Evolutionary conservation across 176 grass and related monocot species (phyloP).

Genomic region (Otatea glauca): DNA sequence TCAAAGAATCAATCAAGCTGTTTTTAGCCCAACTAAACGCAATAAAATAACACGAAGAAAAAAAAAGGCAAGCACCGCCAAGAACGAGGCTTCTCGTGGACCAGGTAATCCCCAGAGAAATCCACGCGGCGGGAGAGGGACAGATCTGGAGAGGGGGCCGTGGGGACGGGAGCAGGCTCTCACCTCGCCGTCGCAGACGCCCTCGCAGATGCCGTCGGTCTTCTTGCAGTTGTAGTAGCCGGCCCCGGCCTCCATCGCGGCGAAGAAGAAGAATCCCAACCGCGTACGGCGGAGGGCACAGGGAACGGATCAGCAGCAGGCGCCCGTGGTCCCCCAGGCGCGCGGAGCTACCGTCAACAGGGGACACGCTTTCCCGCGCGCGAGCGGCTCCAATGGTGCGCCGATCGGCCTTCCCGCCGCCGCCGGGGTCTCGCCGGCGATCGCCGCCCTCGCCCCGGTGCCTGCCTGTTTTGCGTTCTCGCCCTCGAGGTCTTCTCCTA

Average conservation of each 20-base stretch:
- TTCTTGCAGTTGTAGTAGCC: slow-evolving; percentile 89
- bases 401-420: slow-evolving; percentile 9
- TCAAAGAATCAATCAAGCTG: not conserved
- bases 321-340: not conserved
- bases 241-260: slow-evolving; percentile 45
- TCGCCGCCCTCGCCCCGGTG: not conserved
- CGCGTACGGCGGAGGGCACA: not conserved
- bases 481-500: not conserved
- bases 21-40: not conserved
- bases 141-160: slow-evolving; percentile 29
- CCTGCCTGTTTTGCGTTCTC: not conserved
- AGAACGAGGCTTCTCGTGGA: not conserved
- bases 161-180: not conserved
- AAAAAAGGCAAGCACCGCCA: not conserved
- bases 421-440: not conserved
- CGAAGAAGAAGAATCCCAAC: not conserved
- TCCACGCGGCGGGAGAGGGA: slow-evolving; percentile 10
- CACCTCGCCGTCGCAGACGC: slow-evolving; percentile 77
- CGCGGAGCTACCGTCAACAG: not conserved
- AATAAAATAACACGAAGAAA: not conserved
- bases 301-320: not conserved
- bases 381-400: slow-evolving; percentile 32
- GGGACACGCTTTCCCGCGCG: not conserved
- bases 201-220: slow-evolving; percentile 77
- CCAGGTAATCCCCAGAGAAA: slow-evolving; percentile 33